phyloP scores from a whole-genome alignment of 768 basidiomycete genomes.

The Rhizopogon salebrosus region DNA sequence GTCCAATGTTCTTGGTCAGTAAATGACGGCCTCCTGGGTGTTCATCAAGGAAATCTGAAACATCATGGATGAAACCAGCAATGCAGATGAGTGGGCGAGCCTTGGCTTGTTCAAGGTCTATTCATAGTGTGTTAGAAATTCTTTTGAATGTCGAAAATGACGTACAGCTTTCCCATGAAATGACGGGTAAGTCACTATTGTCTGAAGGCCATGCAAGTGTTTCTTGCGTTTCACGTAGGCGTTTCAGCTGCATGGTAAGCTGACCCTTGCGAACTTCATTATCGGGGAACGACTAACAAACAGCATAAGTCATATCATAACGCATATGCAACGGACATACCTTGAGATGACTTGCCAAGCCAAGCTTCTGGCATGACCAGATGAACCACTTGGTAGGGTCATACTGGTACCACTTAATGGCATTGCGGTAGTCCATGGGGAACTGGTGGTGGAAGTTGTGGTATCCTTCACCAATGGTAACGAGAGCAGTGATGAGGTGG shows the following conservation, averaged over 20 bases:
- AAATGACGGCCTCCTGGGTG: constrained; percentile 90
- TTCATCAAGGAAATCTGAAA: constrained; percentile 78
- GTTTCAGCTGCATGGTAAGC: constrained; percentile 91
- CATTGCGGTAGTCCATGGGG: constrained; percentile 97
- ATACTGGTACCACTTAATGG: constrained; percentile 88
- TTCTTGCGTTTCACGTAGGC: constrained; percentile 74
- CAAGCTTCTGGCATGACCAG: constrained; percentile 40
- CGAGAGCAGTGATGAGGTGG: constrained; percentile 83
- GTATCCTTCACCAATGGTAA: constrained; percentile 93
- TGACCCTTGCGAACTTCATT: constrained; percentile 83
- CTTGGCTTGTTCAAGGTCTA: constrained; percentile 75
- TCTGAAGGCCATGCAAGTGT: constrained; percentile 75
- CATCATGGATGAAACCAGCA: constrained; percentile 92
- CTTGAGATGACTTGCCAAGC: constrained; percentile 56
- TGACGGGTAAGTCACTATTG: constrained; percentile 68
- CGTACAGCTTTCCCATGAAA: constrained; percentile 84
- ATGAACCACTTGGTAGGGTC: constrained; percentile 94
- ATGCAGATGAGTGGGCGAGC: constrained; percentile 81
- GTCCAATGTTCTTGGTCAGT: constrained; percentile 80
- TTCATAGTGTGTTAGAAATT: constrained; percentile 2
- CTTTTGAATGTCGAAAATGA: constrained; percentile 3
- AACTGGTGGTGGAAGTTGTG: constrained; percentile 98
- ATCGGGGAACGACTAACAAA: constrained; percentile 47
- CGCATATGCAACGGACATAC: constrained; percentile 9
- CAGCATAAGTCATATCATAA: background rate